Conservation (phyloP, 2,329 filamentous ascomycete species). For the Bipolaris cookei region DNA sequence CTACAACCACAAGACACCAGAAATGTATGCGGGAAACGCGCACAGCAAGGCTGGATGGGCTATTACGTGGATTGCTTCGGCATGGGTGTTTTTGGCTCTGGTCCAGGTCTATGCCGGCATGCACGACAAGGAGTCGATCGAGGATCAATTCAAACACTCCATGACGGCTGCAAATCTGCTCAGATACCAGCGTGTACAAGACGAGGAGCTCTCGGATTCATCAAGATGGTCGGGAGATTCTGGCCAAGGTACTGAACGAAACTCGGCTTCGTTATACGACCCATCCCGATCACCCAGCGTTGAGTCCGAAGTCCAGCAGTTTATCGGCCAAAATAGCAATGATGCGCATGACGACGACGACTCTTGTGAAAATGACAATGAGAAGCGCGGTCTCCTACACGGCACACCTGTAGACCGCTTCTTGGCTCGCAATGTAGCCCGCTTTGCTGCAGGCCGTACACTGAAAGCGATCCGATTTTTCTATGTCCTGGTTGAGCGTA, state of each 20-base stretch:
- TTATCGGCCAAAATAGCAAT: slow-evolving; percentile 48
- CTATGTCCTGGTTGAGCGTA: slow-evolving; percentile 75
- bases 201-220: slow-evolving; percentile 30
- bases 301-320: slow-evolving; percentile 51
- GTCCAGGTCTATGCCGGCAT: slow-evolving; percentile 66
- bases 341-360: slow-evolving; percentile 53
- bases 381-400: slow-evolving; percentile 55
- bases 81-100: slow-evolving; percentile 73
- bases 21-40: slow-evolving; percentile 85
- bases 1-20: slow-evolving; percentile 82
- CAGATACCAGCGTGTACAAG: slow-evolving; percentile 48
- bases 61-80: slow-evolving; percentile 72
- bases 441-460: slow-evolving; percentile 60
- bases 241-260: slow-evolving; percentile 72
- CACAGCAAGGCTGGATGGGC: slow-evolving; percentile 90
- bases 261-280: slow-evolving; percentile 70
- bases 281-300: slow-evolving; percentile 67
- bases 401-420: slow-evolving; percentile 57
- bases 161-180: slow-evolving; percentile 48
- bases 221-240: slow-evolving; percentile 54
- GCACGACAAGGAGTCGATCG: slow-evolving; percentile 37
- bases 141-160: slow-evolving; percentile 30
- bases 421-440: slow-evolving; percentile 61
- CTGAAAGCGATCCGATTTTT: slow-evolving; percentile 64
- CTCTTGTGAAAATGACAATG: slow-evolving; percentile 54